Evolutionary conservation across 108 stramenopile genomes (phyloP), one percentile per base, ranked within the genome.

Genomic region (Parietichytrium sp.): DNA sequence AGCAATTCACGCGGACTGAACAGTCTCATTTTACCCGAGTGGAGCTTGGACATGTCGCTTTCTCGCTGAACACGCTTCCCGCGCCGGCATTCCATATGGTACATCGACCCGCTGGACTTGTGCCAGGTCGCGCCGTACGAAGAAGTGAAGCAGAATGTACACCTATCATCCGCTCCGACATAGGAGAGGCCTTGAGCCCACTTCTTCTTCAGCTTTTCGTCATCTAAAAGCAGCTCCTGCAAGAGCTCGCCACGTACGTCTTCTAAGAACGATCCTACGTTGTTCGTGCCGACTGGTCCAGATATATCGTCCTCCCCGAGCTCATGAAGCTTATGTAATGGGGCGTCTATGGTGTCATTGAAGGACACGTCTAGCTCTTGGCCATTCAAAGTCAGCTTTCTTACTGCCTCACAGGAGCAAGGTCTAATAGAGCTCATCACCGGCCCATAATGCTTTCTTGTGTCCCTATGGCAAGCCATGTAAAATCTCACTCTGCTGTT

Each of bases 81-180:
- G 0, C 61, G 33, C 10, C 45, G 61, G 42, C 61, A 72, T 33
- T 38, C 61, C 33, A 38, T 38, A 20, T 72, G 61, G 45, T 45
- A 72, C 13, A 72, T 72, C 6, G 61, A 72, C 0, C 61, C 61
- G 8, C 38, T 45, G 2, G 61, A 33, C 10, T 42, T 33, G 42
- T 72, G 61, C 15, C 45, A 72, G 13, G 61, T 72, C 6, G 36
- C n/a, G 8, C 61, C 61, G 42, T 72, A 72, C 13, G 61, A 33
- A 45, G 61, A 72, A 10, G 61, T 72, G 42, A 72, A 72, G 20
- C 61, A 72, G 45, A 72, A 72, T 33, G 61, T 72, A n/a, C 38
- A 45, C 38, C 61, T 33, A 38, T 72, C 61, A 16, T 72, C n/a
- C n/a, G 45, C 3, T 2, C 61, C 61, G 0, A 42, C 45, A 20